Base-by-base conservation (phyloP, 2,329 filamentous ascomycete genomes). In the Aspergillus felis region DNA sequence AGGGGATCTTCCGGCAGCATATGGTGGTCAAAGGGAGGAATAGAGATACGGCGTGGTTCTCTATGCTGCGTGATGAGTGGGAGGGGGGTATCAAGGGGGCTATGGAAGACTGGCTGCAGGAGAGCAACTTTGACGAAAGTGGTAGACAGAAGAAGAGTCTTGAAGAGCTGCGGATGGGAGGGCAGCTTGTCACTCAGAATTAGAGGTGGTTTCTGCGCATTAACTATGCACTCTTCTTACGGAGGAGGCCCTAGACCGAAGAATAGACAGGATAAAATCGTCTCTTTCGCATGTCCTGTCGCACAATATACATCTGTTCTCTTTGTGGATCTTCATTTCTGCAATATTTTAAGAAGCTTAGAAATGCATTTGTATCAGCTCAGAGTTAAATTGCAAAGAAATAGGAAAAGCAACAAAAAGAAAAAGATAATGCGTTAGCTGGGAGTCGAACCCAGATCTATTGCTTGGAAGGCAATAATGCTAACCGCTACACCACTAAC, bases 1-100 rank as follows among this genome's bases (percentile, higher is more conserved):
- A 89, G 67, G 86, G 86, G 0, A 64, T 79, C 0, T 87, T 87
- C 60, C 76, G 84, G 54, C 82, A 85, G 60, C 84, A 88, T 66
- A 79, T 86, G 79, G 76, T 88, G 29, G 64, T 82, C 7, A 85
- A 83, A 62, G 85, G 84, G 0, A 72, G 78, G 24, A 79, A 74
- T 53, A 73, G 86, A 47, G 85, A 88, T 65, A 85, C 84, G 0
- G 78, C 81, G 3, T 88, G 84, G 83, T 84, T 79, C 55, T 81
- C 83, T 24, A 81, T 88, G 7, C 64, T 83, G 1, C 80, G 84
- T 51, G 78, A 79, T 0, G 86, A 88, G 57, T 88, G 86, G 86
- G 74, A 76, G 1, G 84, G 85, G 47, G 85, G 83, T 80, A 72
- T 76, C 1, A 81, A 77, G 61, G 59, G 63, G 0, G 81, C 68